These are phyloP conservation scores for Colletotrichum ledebouriae DNA, from an alignment of 2,329 filamentous ascomycete species.

Conservation along the genomic window DNA sequence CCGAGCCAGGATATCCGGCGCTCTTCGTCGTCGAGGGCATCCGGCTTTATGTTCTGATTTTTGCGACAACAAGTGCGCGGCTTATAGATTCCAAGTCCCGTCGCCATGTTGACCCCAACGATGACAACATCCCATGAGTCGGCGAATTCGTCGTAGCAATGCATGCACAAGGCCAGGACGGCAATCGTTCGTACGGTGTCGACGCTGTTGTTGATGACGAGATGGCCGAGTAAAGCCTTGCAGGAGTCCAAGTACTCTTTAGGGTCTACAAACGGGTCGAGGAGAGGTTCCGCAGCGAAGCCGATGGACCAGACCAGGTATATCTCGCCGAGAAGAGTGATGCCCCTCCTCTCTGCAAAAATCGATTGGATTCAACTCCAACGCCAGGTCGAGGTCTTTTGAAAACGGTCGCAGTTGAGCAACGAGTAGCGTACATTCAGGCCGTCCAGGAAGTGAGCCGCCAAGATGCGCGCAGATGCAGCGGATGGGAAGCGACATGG, in stretches of 20 bases:
- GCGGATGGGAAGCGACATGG: too few relatives aligned
- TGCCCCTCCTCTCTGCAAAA: too few relatives aligned
- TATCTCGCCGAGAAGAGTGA: slow-evolving; percentile 15
- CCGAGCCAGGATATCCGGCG: slow-evolving; percentile 26
- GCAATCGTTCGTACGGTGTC: slow-evolving; percentile 44
- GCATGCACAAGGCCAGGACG: slow-evolving; percentile 41
- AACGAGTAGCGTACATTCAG: too few relatives aligned
- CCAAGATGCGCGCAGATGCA: too few relatives aligned
- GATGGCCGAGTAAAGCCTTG: slow-evolving; percentile 44
- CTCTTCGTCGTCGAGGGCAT: slow-evolving; percentile 19
- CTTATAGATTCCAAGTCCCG: slow-evolving; percentile 46
- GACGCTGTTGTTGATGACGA: slow-evolving; percentile 41
- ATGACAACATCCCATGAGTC: slow-evolving; percentile 46
- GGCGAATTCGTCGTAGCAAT: slow-evolving; percentile 44
- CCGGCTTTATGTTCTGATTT: background rate
- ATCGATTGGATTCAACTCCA: too few relatives aligned
- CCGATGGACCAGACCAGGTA: slow-evolving; percentile 31
- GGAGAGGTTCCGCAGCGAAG: slow-evolving; percentile 16
- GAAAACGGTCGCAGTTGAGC: too few relatives aligned
- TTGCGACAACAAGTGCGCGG: slow-evolving; percentile 8
- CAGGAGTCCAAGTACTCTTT: slow-evolving; percentile 40
- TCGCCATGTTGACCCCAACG: slow-evolving; percentile 45
- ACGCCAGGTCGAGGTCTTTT: too few relatives aligned
- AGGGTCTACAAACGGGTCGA: background rate
- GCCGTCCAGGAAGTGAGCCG: too few relatives aligned